Base-by-base conservation (phyloP, 2,329 filamentous ascomycete species). In the Tolypocladium sp. region DNA sequence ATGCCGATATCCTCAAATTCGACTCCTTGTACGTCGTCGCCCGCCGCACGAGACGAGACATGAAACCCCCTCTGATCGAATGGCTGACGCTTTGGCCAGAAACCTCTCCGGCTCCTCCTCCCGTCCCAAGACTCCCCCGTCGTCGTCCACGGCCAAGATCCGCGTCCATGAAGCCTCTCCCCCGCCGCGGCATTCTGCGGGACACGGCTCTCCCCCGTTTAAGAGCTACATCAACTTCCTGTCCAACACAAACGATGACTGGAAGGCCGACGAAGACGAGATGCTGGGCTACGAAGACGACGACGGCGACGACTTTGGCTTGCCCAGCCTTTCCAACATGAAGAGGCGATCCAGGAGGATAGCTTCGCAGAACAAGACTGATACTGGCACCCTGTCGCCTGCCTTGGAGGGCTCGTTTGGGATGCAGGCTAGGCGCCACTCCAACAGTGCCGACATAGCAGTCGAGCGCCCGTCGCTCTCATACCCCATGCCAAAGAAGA, bases 291-390 rank as follows among this genome's bases (percentile, higher is more conserved):
- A 94, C 67, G 90, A 87, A 68, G 91, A 96, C 65, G 90, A 92
- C 59, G 89, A 94, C 66, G 92, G 95, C 62, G 93, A 97, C 73
- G 93, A 97, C 71, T 97, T 97, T 74, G 93, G 93, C 1, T 80
- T 97, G 33, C 93, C 93, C 2, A 97, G 92, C 70, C 84, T 97
- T 70, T 90, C 92, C 6, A 96, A 88, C 70, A 94, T 94, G 88
- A 89, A 92, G 67, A 84, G 90, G 65, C 90, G 90, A 70, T 78
- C 82, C 25, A 79, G 77, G 63, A 76, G 78, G 55, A 79, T 80
- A 65, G 81, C 80, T 49, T 74, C 78, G 22, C 79, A 76, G 65
- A 64, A 66, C 65, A 63, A 65, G 63, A 33, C 65, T 60, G 59
- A 70, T 63, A 57, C 70, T 37, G 68, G 67, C 40, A 63, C 71